Conservation (phyloP, 352 stramenopile species). For the Phytophthora ohioensis region DNA sequence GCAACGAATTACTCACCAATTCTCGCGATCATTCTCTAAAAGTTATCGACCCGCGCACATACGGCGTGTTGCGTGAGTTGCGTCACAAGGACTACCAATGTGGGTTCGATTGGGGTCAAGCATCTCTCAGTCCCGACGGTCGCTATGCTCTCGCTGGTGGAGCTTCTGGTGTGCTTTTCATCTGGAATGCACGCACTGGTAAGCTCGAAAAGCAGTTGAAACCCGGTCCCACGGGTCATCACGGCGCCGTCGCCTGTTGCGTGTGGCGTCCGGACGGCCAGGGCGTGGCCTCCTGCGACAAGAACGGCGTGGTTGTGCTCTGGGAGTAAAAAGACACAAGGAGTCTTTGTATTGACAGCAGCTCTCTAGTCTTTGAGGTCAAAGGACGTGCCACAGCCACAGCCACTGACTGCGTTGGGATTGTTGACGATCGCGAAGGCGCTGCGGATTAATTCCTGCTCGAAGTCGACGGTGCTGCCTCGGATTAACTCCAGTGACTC, state of each 20-base stretch:
- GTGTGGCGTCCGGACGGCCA: slow-evolving; percentile 77
- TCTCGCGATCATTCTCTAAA: slow-evolving; percentile 77
- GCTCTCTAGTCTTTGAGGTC: slow-evolving; percentile 92
- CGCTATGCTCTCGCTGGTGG: slow-evolving; percentile 64
- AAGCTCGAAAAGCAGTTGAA: slow-evolving; percentile 65
- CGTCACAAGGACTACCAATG: slow-evolving; percentile 66
- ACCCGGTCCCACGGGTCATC: slow-evolving; percentile 52
- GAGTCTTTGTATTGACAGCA: slow-evolving; percentile 3
- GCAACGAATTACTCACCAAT: slow-evolving; percentile 72
- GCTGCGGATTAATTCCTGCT: slow-evolving; percentile 97
- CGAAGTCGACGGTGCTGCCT: slow-evolving; percentile 96
- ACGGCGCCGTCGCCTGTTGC: slow-evolving; percentile 79
- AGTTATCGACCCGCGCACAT: slow-evolving; percentile 76
- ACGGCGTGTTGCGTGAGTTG: slow-evolving; percentile 55
- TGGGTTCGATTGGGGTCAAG: slow-evolving; percentile 84
- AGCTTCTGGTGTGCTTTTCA: slow-evolving; percentile 60
- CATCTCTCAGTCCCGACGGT: slow-evolving; percentile 78
- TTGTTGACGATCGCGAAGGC: slow-evolving; percentile 98
- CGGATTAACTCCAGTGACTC: slow-evolving; percentile 95
- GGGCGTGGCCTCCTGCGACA: slow-evolving; percentile 77
- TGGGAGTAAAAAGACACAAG: slow-evolving; percentile 59
- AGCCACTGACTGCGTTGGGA: slow-evolving; percentile 96
- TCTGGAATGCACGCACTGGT: slow-evolving; percentile 68
- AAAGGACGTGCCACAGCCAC: slow-evolving; percentile 98
- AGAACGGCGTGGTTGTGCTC: slow-evolving; percentile 83